Conservation (phyloP, 2,329 filamentous ascomycete species). For the Nemania bipapillata region DNA sequence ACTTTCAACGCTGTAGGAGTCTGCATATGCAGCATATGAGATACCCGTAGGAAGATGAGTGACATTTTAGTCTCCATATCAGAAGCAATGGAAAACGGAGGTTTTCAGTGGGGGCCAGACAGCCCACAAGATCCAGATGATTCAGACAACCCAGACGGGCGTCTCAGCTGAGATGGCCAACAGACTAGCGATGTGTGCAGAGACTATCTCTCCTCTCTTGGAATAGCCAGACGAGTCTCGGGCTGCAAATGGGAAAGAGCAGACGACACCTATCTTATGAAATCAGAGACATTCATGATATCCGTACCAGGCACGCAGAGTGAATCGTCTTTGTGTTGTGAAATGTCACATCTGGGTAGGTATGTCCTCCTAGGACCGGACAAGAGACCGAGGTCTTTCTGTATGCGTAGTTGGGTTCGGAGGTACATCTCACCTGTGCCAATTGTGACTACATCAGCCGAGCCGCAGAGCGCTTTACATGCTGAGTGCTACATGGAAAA, state of each 20-base stretch:
- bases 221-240: constrained; percentile 8
- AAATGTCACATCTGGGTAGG: not conserved
- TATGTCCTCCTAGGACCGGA: not conserved
- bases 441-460: not conserved
- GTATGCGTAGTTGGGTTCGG: not conserved
- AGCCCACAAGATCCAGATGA: no score
- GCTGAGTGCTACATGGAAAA: not conserved
- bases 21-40: not conserved
- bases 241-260: not conserved
- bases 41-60: not conserved
- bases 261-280: constrained; percentile 12
- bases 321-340: not conserved
- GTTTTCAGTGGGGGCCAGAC: constrained; percentile 1
- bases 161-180: constrained; percentile 15
- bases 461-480: not conserved
- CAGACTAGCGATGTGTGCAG: not conserved
- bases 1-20: not conserved
- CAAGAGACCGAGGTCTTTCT: not conserved
- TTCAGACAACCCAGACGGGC: not conserved
- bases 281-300: not conserved
- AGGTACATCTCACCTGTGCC: not conserved
- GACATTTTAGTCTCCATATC: not conserved
- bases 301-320: not conserved
- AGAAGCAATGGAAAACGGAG: not conserved
- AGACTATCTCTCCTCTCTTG: constrained; percentile 8